These are phyloP conservation scores for Sphagnum fallax DNA, from an alignment of 228 moss, liverwort and hornwort genomes.

Conservation along the genomic window DNA sequence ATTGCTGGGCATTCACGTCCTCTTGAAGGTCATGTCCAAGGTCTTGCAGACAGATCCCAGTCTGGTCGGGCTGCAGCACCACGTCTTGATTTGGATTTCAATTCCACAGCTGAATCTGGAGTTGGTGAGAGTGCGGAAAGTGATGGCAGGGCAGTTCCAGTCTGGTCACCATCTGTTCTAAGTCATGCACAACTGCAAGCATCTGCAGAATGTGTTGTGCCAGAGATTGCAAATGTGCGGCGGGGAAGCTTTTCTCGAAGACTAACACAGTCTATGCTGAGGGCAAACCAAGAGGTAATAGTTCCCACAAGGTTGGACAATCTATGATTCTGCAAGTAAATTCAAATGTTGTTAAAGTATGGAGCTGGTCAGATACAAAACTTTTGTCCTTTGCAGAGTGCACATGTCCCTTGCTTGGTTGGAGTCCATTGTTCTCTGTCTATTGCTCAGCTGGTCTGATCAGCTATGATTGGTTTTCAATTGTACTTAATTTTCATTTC, in stretches of 20 bases:
- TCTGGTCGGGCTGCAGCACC: constrained; percentile 23
- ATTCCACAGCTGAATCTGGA: constrained; percentile 87
- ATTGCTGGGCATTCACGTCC: no score
- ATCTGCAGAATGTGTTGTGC: constrained; percentile 46
- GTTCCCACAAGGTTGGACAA: constrained; percentile 58
- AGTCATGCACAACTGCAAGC: constrained; percentile 30
- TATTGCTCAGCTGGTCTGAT: background rate
- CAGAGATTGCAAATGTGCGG: constrained; percentile 63
- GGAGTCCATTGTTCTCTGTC: background rate
- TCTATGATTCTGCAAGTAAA: no score
- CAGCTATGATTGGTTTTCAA: no score
- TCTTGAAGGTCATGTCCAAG: background rate
- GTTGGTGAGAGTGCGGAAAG: constrained; percentile 37
- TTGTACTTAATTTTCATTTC: no score
- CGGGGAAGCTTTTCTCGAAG: constrained; percentile 55
- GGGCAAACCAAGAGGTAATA: constrained; percentile 69
- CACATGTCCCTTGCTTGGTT: background rate
- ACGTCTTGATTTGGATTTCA: constrained; percentile 68
- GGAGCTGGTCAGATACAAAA: no score
- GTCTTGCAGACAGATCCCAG: background rate
- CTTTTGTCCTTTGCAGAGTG: background rate
- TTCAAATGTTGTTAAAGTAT: no score
- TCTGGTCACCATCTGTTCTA: constrained; percentile 65
- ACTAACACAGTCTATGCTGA: constrained; percentile 61
- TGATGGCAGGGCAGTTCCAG: constrained; percentile 62